Evolutionary conservation across 345 rosid genomes (phyloP), one percentile per base, ranked within the genome.

Genomic region (Eutrema heterophyllum): DNA sequence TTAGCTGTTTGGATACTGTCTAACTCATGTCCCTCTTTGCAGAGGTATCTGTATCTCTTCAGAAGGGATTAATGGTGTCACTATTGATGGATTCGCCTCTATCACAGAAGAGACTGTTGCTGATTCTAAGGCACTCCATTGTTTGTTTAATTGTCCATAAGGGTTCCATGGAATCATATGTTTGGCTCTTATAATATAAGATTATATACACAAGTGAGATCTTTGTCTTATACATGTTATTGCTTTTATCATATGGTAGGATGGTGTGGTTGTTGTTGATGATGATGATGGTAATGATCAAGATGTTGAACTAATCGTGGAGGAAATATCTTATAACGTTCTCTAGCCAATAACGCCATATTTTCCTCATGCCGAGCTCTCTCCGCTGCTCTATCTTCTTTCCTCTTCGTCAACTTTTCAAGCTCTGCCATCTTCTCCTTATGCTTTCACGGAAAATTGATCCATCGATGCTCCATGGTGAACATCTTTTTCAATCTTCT

Each of bases 281-380:
- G 24, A 21, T 21, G 24, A 21, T 21, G 24, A 21, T 21, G 21
- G 21, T 18, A 18, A 18, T 18, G 21, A 18, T 18, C 21, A 18
- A 18, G 21, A 18, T 18, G 21, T 18, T 18, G 21, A 18, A 18
- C 21, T 18, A 0, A 18, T 18, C 21, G 21, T 18, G 21, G 21
- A 18, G 21, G 21, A 18, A 21, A 21, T 21, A 1, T 21, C 24
- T 21, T 21, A 21, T 21, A 21, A 21, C 24, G 24, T 21, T 21
- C 98, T 77, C 98, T 89, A 21, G 97, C 96, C 72, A 94, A 74
- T 61, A 89, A 9, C 5, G 92, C 93, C 93, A 89, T 91, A 79
- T 89, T 96, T 84, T 94, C 98, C 80, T 94, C 98, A 56, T 84
- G 97, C 13, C 71, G 87, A 39, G 98, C 97, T 63, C 89, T 91